Evolutionary conservation across 1,284 basidiomycete species (phyloP), one percentile per base, ranked within the genome.

Genomic region (Boletus mariae): DNA sequence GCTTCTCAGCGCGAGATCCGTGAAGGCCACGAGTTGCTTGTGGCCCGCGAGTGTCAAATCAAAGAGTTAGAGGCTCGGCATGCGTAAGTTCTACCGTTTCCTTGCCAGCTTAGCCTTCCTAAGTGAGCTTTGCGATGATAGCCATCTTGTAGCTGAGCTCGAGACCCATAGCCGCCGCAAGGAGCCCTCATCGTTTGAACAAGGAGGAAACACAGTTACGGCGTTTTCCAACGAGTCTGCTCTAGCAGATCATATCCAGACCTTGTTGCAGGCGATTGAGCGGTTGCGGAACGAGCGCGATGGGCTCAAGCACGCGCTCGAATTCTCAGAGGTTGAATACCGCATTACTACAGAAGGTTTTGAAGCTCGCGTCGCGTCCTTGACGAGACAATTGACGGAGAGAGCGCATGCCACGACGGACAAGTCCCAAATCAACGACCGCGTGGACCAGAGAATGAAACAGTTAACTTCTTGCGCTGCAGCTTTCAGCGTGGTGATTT

Each of bases 251-350:
- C 72, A 77, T 40, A 74, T 87, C 32, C 79, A 79, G 53, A 78
- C 76, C 35, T 73, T 90, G 29, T 72, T 90, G 42, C 70, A 71
- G 37, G 80, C 86, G 3, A 76, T 91, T 44, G 78, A 80, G 17
- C 81, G 88, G 31, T 70, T 92, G 28, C 83, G 91, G 13, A 65
- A 66, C 4, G 90, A 93, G 61, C 77, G 90, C 8, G 85, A 93
- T 59, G 74, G 73, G 38, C 75, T 90, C n/a, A 77, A 78, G 52
- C 77, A 83, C 15, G 79, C 84, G 53, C 66, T 92, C 13, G 78
- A 87, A 41, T 93, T 90, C 70, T 71, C 85, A 42, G 78, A 85
- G 59, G 75, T 78, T n/a, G 90, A 93, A 67, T 79, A 81, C 29
- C 80, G 75, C 55, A 89, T 90, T 61, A 75, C 82, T 4, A 75